Percentiles rank a stretch among this genome's conserved stretches.
Evolutionary conservation across 2,329 filamentous ascomycete species (phyloP).

Genomic region (Triangularia verruculosa): DNA sequence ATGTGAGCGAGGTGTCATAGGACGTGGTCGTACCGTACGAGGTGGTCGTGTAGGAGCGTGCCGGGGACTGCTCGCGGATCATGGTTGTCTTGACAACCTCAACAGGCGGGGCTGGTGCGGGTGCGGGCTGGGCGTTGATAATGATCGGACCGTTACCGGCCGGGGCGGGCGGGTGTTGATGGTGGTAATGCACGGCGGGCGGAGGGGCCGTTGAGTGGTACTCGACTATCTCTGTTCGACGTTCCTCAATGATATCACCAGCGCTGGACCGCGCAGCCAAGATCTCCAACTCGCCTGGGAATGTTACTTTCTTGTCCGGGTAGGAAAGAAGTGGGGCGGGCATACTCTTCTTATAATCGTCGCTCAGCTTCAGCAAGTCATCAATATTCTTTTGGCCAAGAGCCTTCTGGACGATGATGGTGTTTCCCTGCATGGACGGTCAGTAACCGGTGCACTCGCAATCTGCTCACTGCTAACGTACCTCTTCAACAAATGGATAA

Average conservation of each 20-base stretch:
- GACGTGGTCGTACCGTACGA: constrained; percentile 26
- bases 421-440: constrained; percentile 62
- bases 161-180: constrained; percentile 9
- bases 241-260: constrained; percentile 49
- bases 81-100: constrained; percentile 47
- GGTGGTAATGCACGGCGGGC: constrained; percentile 13
- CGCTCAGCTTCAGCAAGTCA: constrained; percentile 78
- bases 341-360: constrained; percentile 66
- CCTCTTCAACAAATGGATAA: constrained; percentile 85
- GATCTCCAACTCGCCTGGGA: constrained; percentile 44
- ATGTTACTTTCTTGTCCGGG: constrained; percentile 14
- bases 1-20: constrained; percentile 30
- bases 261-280: constrained; percentile 45
- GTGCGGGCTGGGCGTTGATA: constrained; percentile 35
- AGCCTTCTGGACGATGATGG: constrained; percentile 77
- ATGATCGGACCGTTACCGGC: constrained; percentile 33
- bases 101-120: constrained; percentile 33
- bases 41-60: constrained; percentile 40
- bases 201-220: constrained; percentile 29
- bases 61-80: constrained; percentile 50
- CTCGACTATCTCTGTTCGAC: constrained; percentile 25
- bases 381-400: constrained; percentile 90
- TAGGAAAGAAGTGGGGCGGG: constrained; percentile 7
- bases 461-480: constrained; percentile 39
- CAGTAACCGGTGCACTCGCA: constrained; percentile 26